Evolutionary conservation across 2,329 filamentous ascomycete species (phyloP).

Genomic region (Pseudomassariella vexata): DNA sequence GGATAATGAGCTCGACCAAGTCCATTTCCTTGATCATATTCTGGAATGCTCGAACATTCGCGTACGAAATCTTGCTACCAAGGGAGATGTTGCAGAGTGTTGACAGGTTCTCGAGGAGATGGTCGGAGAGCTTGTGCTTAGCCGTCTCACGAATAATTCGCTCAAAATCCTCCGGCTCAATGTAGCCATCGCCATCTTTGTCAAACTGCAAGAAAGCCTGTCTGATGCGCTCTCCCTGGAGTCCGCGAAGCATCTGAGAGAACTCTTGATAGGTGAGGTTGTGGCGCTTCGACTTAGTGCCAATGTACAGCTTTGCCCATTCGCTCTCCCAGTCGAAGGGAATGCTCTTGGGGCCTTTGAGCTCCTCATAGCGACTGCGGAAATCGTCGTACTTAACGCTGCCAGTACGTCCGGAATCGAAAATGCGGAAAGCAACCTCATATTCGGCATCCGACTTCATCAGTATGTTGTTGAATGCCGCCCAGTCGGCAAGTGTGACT

Average conservation of each 20-base stretch:
- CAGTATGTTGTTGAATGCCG: slow-evolving; percentile 88
- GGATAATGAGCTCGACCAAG: slow-evolving; percentile 86
- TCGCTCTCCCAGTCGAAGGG: slow-evolving; percentile 97
- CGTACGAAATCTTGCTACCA: slow-evolving; percentile 92
- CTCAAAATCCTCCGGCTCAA: slow-evolving; percentile 92
- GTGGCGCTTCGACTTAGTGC: slow-evolving; percentile 80
- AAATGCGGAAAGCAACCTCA: slow-evolving; percentile 95
- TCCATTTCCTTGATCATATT: slow-evolving; percentile 99
- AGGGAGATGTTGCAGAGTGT: slow-evolving; percentile 92
- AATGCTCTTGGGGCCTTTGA: slow-evolving; percentile 79
- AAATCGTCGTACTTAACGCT: slow-evolving; percentile 87
- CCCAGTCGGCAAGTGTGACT: slow-evolving; percentile 81
- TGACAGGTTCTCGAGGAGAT: slow-evolving; percentile 83
- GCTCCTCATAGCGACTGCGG: slow-evolving; percentile 75
- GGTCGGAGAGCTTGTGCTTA: slow-evolving; percentile 94
- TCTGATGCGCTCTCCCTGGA: slow-evolving; percentile 92
- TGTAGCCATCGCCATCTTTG: slow-evolving; percentile 87
- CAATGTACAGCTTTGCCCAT: slow-evolving; percentile 93
- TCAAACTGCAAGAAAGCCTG: slow-evolving; percentile 94
- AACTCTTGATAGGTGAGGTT: slow-evolving; percentile 94
- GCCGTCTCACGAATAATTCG: slow-evolving; percentile 92
- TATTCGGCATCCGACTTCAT: slow-evolving; percentile 96
- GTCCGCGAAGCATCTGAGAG: slow-evolving; percentile 91
- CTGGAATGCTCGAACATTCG: slow-evolving; percentile 95
- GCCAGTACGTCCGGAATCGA: slow-evolving; percentile 80